These are phyloP conservation scores for Scolecobasidium constrictum DNA, from an alignment of 2,329 filamentous ascomycete species.

Conservation along the genomic window DNA sequence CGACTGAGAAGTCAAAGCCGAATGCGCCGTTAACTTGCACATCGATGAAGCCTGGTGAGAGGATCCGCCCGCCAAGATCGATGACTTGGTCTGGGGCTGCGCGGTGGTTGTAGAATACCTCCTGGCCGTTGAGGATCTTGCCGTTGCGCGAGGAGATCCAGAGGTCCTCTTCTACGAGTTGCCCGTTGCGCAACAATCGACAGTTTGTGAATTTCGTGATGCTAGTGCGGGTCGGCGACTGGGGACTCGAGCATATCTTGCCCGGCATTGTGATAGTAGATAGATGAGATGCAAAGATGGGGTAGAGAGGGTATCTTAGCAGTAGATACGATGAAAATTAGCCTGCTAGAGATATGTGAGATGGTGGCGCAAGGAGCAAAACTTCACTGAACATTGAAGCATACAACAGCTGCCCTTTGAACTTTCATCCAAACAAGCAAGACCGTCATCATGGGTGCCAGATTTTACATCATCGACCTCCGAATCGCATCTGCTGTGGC, in stretches of 20 bases:
- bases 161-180: conserved; percentile 66
- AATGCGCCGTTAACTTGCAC: conserved; percentile 87
- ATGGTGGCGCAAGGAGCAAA: too few species aligned
- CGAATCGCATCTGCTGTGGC: too few species aligned
- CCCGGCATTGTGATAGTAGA: conserved; percentile 25
- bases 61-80: conserved; percentile 70
- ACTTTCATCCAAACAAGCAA: too few species aligned
- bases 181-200: conserved; percentile 56
- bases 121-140: conserved; percentile 64
- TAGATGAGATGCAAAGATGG: too few species aligned
- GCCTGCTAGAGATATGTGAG: too few species aligned
- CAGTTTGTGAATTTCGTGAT: conserved; percentile 90
- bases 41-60: conserved; percentile 81
- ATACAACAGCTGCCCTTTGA: too few species aligned
- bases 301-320: too few species aligned
- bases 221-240: conserved; percentile 27
- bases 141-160: conserved; percentile 78
- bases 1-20: conserved; percentile 81
- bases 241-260: conserved; percentile 14
- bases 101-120: conserved; percentile 56
- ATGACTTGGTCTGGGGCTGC: conserved; percentile 62
- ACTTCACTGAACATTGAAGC: too few species aligned
- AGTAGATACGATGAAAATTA: too few species aligned
- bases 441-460: too few species aligned
- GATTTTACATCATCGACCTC: too few species aligned